Evolutionary conservation across 2,329 filamentous ascomycete genomes (phyloP).

Genomic region (Parastagonospora nodorum): DNA sequence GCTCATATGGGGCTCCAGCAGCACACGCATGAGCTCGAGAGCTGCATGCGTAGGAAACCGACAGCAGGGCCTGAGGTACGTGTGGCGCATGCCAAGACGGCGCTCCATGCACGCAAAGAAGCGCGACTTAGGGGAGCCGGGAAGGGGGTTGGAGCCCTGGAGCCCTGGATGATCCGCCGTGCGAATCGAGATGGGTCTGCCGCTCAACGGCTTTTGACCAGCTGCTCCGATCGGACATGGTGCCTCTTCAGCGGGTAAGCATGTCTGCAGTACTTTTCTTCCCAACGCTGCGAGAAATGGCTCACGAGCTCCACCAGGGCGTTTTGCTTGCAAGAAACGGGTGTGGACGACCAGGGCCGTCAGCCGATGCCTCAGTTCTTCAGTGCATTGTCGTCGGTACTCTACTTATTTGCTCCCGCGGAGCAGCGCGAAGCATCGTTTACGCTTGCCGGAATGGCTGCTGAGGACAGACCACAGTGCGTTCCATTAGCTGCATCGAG

Average conservation of each 20-base stretch:
- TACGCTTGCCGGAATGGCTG: conserved; percentile 20
- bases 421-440: conserved; percentile 23
- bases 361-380: conserved; percentile 11
- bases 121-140: conserved; percentile 32
- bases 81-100: conserved; percentile 35
- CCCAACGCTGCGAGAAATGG: neutral
- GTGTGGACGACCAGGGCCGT: conserved; percentile 19
- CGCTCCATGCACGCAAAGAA: conserved; percentile 39
- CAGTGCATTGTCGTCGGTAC: conserved; percentile 14
- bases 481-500: conserved; percentile 36
- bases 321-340: neutral
- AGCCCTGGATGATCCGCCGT: conserved; percentile 5
- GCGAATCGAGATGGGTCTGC: conserved; percentile 29
- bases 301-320: neutral
- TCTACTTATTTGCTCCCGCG: conserved; percentile 54
- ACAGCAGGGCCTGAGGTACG: conserved; percentile 27
- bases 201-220: conserved; percentile 36
- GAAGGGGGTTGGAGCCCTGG: conserved; percentile 7
- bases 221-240: conserved; percentile 32
- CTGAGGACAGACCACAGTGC: conserved; percentile 31
- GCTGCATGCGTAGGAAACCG: conserved; percentile 35
- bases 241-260: conserved; percentile 31
- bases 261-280: conserved; percentile 4
- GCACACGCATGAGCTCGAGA: conserved; percentile 33
- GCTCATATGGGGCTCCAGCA: conserved; percentile 28